Evolutionary conservation across 805 yeast species (phyloP), one percentile per base, ranked within the genome.

Genomic region (Lipomyces starkeyi): DNA sequence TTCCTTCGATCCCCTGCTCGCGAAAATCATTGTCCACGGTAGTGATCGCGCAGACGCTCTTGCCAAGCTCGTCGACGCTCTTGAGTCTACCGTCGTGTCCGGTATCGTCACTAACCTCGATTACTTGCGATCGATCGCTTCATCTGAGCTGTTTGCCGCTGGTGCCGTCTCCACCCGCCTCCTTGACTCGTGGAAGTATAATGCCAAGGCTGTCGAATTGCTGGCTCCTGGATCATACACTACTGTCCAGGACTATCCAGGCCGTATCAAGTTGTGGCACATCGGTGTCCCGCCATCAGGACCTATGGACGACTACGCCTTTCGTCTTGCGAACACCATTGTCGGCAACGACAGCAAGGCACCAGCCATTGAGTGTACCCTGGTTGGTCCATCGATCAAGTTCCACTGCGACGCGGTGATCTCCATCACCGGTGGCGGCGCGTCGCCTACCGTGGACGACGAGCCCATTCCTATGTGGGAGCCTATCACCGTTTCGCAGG

Each of bases 281-380:
- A 85, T 90, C 73, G 99, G 99, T 78, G 98, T 94, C 65, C 99
- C 99, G 32, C 98, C 98, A 7, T 91, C 97, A 54, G 99, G 99
- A 58, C 97, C 98, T 68, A 95, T 94, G 98, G 99, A 94, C 80
- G 86, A 88, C 69, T 93, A 88, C 75, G 88, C 98, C 3, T 93
- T 93, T 82, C 85, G 97, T 75, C 78, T 91, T 70, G 97, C 97
- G 25, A 94, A 94, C 82, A 83, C 90, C 76, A 87, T 91, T 75
- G 98, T 94, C 58, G 98, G 98, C 68, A 95, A 94, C 79, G 86
- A 88, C 73, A 80, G 83, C 71, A 81, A 84, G 58, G 90, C 97
- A 11, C 97, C 98, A 5, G 97, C 96, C 47, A 84, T 94, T 76
- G 99, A 94, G 80, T 83, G 91, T 66, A 95, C 98, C 1, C 82